phyloP scores from a whole-genome alignment of 2,329 filamentous ascomycete genomes.

The Microcyclospora tardicrescens region DNA sequence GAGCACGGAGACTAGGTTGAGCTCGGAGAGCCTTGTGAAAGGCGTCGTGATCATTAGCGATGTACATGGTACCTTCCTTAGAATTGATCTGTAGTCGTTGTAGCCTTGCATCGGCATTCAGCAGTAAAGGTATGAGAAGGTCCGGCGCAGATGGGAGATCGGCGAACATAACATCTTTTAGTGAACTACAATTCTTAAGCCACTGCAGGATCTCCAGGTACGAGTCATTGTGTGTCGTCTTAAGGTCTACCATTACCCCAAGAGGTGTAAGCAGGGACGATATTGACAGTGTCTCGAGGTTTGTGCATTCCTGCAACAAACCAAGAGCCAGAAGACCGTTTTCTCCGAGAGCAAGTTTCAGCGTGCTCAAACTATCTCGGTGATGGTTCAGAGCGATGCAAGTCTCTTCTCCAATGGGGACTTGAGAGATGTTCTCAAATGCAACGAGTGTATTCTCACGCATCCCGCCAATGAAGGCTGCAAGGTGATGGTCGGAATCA shows the following conservation, averaged over 20 bases:
- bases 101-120: slow-evolving; percentile 35
- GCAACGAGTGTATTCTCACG: slow-evolving; percentile 43
- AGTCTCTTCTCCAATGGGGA: slow-evolving; percentile 41
- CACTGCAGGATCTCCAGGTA: slow-evolving; percentile 41
- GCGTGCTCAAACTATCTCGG: slow-evolving; percentile 39
- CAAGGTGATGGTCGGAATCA: slow-evolving; percentile 46
- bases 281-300: slow-evolving; percentile 37
- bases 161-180: slow-evolving; percentile 39
- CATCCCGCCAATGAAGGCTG: slow-evolving; percentile 45
- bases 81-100: slow-evolving; percentile 33
- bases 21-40: slow-evolving; percentile 42
- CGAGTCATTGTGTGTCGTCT: slow-evolving; percentile 39
- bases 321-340: slow-evolving; percentile 37
- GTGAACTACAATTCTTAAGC: slow-evolving; percentile 40
- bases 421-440: slow-evolving; percentile 46
- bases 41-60: slow-evolving; percentile 33
- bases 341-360: slow-evolving; percentile 39
- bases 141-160: slow-evolving; percentile 40
- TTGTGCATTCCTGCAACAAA: slow-evolving; percentile 36
- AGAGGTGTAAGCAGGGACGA: slow-evolving; percentile 30
- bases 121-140: slow-evolving; percentile 39
- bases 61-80: slow-evolving; percentile 30
- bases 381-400: slow-evolving; percentile 43
- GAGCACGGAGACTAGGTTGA: slow-evolving; percentile 35
- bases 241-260: slow-evolving; percentile 28